Evolutionary conservation across 2,329 filamentous ascomycete species (phyloP), one percentile per base, ranked within the genome.

Genomic region (Albophoma yamanashiensis): DNA sequence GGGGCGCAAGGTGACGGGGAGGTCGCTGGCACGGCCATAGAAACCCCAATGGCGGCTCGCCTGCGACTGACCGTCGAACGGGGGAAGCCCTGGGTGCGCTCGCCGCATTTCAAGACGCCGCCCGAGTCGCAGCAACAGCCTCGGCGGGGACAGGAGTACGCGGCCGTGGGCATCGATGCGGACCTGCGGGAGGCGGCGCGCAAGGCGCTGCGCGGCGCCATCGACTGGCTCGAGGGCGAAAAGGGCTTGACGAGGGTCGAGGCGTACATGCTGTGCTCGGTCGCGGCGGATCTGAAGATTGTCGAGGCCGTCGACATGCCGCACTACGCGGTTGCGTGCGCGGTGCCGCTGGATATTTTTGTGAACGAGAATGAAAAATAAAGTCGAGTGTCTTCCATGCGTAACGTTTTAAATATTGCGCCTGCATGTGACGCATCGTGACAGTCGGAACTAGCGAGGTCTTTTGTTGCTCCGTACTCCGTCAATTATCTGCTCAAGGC

Each of bases 11-110:
- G 80, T 3, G 79, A 82, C 61, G 80, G 80, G 4, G 80, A 82
- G 63, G 77, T 82, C 27, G 82, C 79, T 63, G 79, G 81, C 7
- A 81, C 79, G n/a, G 81, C 81, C 8, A 80, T 83, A 64, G 81
- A 83, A 71, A 82, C 79, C 34, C 74, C 78, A 1, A 78, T 81
- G 70, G 75, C 70, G 60, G 80, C 79, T 0, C 75, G 74, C 0
- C 64, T 83, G 40, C 74, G 76, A n/a, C 73, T 83, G 42, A 78
- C 75, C 3, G 69, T 82, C 8, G 72, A 77, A 60, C 80, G 79
- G 66, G 71, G 73, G 57, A 78, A 74, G 63, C 65, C 70, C 15
- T 80, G 75, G 74, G 70, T 81, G 36, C 72, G 71, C 36, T 74
- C 75, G 22, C 80, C 80, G 45, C 79, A 82, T 67, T 80, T 77